phyloP scores from a whole-genome alignment of 306 rosid species.

The Sophora flavescens region DNA sequence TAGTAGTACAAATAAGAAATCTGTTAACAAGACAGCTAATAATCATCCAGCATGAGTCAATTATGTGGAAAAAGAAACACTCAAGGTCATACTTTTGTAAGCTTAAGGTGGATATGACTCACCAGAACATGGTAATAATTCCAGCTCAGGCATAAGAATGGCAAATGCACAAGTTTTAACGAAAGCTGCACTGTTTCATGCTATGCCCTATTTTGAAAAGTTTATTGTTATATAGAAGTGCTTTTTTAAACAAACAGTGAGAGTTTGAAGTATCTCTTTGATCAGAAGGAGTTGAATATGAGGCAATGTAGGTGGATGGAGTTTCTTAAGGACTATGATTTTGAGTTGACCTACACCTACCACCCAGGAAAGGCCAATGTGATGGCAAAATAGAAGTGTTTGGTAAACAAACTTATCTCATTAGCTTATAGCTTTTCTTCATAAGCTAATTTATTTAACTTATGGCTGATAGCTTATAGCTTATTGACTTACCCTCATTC shows the following conservation, averaged over 20 bases:
- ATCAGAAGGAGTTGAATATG: too few species aligned
- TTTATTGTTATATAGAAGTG: background rate
- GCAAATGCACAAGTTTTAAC: background rate
- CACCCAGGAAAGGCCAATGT: too few species aligned
- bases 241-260: background rate
- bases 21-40: background rate
- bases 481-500: too few species aligned
- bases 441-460: too few species aligned
- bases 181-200: background rate
- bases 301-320: too few species aligned
- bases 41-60: background rate
- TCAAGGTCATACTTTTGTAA: background rate
- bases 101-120: background rate
- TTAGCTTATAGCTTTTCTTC: too few species aligned
- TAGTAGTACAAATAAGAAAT: background rate
- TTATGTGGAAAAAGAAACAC: background rate
- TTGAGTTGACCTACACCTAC: too few species aligned
- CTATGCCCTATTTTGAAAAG: background rate
- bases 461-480: too few species aligned
- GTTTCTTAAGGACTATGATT: too few species aligned
- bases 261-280: too few species aligned
- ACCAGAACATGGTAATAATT: background rate
- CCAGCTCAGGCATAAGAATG: background rate
- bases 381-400: too few species aligned
- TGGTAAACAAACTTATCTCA: too few species aligned